These are phyloP conservation scores for Globisporangium irregulare DNA, from an alignment of 352 stramenopile genomes.

Conservation along the genomic window DNA sequence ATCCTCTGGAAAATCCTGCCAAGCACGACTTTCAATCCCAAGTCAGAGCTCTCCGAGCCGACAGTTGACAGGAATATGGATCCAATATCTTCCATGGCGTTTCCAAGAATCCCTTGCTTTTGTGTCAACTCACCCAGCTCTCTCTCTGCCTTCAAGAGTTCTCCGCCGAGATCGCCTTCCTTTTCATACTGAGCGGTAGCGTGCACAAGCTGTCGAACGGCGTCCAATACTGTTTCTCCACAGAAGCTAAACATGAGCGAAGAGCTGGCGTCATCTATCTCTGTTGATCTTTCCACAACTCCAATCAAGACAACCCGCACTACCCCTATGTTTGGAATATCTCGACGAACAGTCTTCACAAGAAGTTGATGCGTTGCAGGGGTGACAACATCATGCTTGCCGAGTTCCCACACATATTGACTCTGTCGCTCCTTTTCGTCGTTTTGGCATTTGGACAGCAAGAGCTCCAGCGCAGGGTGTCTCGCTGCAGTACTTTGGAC, in stretches of 20 bases:
- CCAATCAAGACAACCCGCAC: background rate
- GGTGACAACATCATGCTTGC: too few relatives aligned
- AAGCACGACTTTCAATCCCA: background rate
- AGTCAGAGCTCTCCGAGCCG: background rate
- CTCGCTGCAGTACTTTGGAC: background rate
- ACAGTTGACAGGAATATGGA: background rate
- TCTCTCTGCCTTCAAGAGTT: background rate
- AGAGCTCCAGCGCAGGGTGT: constrained; percentile 10
- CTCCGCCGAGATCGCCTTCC: background rate
- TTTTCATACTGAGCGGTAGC: background rate
- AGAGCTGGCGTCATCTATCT: background rate
- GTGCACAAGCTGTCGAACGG: background rate
- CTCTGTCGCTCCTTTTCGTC: background rate
- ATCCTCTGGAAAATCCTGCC: constrained; percentile 5
- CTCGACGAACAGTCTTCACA: background rate
- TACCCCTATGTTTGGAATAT: background rate
- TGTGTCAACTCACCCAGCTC: background rate
- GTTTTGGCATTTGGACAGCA: background rate
- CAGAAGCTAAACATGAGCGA: background rate
- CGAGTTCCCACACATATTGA: background rate
- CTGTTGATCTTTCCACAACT: background rate
- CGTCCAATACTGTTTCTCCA: constrained; percentile 3
- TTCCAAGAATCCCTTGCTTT: background rate
- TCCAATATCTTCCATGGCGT: background rate
- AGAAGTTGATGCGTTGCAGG: background rate